These are phyloP conservation scores for Sarocladium oryzae DNA, from an alignment of 2,329 filamentous ascomycete genomes.

Conservation along the genomic window DNA sequence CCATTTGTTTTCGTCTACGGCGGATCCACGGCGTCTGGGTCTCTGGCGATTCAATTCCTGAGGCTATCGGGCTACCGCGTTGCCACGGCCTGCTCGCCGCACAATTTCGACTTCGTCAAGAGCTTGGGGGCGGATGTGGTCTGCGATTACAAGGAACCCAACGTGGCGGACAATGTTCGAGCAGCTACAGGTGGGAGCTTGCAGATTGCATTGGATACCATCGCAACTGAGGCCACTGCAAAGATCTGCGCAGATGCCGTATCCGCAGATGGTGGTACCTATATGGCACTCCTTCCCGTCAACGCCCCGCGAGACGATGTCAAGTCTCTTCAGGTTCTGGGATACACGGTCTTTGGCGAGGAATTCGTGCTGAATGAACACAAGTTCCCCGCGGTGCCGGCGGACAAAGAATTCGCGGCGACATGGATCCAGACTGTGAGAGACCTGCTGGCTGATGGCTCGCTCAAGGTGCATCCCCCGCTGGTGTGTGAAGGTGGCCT, in stretches of 20 bases:
- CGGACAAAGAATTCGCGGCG: constrained; percentile 27
- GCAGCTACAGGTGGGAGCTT: constrained; percentile 16
- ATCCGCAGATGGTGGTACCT: not conserved
- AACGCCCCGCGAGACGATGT: not conserved
- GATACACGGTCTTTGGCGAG: constrained; percentile 29
- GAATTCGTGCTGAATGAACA: constrained; percentile 17
- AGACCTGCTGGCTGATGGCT: constrained; percentile 26
- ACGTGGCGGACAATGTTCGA: constrained; percentile 14
- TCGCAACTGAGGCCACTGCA: not conserved
- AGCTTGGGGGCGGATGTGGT: constrained; percentile 35
- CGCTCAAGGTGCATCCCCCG: constrained; percentile 25
- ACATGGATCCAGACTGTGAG: constrained; percentile 29
- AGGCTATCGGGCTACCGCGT: constrained; percentile 32
- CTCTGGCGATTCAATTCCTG: constrained; percentile 35
- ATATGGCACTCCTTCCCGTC: not conserved
- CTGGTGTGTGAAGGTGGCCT: constrained; percentile 19
- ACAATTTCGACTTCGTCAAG: constrained; percentile 37
- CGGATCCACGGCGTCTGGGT: constrained; percentile 47
- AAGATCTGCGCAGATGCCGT: not conserved
- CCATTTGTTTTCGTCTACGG: constrained; percentile 34
- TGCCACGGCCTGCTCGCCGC: constrained; percentile 32
- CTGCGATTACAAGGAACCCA: constrained; percentile 36
- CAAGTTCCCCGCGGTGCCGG: constrained; percentile 13
- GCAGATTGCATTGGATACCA: constrained; percentile 28
- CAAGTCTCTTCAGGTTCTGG: constrained; percentile 12